Evolutionary conservation across 1,284 basidiomycete genomes (phyloP).

Genomic region (Mixia osmundae): DNA sequence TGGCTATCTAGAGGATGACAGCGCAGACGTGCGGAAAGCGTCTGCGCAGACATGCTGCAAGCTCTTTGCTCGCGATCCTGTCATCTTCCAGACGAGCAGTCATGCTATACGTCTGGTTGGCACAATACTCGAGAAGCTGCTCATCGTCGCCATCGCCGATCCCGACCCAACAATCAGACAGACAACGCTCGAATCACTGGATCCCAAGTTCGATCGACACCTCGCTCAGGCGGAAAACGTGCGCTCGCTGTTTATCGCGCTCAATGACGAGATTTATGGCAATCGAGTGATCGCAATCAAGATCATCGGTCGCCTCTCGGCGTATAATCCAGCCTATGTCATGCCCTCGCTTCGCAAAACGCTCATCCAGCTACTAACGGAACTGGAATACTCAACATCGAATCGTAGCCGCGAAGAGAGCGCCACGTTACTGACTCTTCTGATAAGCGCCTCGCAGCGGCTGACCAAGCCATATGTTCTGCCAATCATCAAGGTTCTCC

Average conservation of each 20-base stretch:
- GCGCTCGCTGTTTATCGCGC: slow-evolving; percentile 81
- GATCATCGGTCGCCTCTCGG: slow-evolving; percentile 79
- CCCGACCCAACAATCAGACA: slow-evolving; percentile 76
- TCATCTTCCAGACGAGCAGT: slow-evolving; percentile 85
- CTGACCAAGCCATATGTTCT: slow-evolving; percentile 92
- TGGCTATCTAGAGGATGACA: slow-evolving; percentile 85
- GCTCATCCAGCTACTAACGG: slow-evolving; percentile 85
- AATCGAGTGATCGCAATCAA: slow-evolving; percentile 76
- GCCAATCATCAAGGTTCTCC: slow-evolving; percentile 78
- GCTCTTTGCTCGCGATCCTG: slow-evolving; percentile 81
- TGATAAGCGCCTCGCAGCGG: slow-evolving; percentile 72
- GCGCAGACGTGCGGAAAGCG: slow-evolving; percentile 63
- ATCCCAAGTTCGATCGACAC: slow-evolving; percentile 90
- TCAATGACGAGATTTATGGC: slow-evolving; percentile 90
- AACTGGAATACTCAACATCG: slow-evolving; percentile 86
- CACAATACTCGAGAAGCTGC: slow-evolving; percentile 86
- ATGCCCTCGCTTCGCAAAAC: slow-evolving; percentile 95
- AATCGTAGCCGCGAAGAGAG: slow-evolving; percentile 62
- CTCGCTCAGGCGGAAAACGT: slow-evolving; percentile 98
- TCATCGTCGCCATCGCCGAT: slow-evolving; percentile 93
- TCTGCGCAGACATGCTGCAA: slow-evolving; percentile 82
- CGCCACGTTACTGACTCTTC: slow-evolving; percentile 58
- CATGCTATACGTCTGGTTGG: slow-evolving; percentile 95
- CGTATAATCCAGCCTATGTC: slow-evolving; percentile 94
- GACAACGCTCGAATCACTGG: slow-evolving; percentile 64